A percentile compares a stretch with the other conserved stretches of the same genome.
These are phyloP conservation scores for Metschnikowia gelsemii DNA, from an alignment of 805 yeast genomes.

Conservation along the genomic window DNA sequence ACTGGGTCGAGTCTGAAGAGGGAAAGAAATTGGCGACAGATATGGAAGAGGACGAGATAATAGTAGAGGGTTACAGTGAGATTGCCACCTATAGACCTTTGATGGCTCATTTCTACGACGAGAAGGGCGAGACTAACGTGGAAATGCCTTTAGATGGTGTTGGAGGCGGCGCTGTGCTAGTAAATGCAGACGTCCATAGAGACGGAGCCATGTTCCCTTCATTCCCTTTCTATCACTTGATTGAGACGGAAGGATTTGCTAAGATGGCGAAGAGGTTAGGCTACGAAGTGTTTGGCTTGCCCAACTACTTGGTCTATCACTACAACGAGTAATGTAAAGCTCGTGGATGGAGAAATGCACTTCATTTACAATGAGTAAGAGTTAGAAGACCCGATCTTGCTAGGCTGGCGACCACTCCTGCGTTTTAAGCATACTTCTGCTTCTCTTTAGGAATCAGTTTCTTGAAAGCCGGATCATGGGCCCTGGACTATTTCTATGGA, in stretches of 20 bases:
- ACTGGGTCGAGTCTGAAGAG: conserved; percentile 86
- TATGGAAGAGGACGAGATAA: conserved; percentile 83
- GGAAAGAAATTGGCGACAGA: conserved; percentile 72
- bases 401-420: too few relatives aligned
- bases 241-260: conserved; percentile 98
- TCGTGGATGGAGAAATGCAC: not conserved
- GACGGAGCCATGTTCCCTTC: conserved; percentile 99
- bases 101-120: conserved; percentile 85
- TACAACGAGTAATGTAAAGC: conserved; percentile 59
- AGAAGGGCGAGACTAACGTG: conserved; percentile 56
- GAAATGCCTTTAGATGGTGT: conserved; percentile 94
- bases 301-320: conserved; percentile 91
- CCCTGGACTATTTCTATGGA: too few relatives aligned
- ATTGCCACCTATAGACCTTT: conserved; percentile 91
- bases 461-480: too few relatives aligned
- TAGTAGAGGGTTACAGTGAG: conserved; percentile 93
- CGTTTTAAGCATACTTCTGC: too few relatives aligned
- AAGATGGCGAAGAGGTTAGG: conserved; percentile 95
- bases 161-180: conserved; percentile 95
- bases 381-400: not conserved
- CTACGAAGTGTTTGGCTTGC: conserved; percentile 87
- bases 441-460: too few relatives aligned
- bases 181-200: conserved; percentile 95
- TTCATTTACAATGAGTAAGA: not conserved
- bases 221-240: conserved; percentile 93